Conservation (phyloP, 345 rosid genomes). For the Tarenaya hassleriana region DNA sequence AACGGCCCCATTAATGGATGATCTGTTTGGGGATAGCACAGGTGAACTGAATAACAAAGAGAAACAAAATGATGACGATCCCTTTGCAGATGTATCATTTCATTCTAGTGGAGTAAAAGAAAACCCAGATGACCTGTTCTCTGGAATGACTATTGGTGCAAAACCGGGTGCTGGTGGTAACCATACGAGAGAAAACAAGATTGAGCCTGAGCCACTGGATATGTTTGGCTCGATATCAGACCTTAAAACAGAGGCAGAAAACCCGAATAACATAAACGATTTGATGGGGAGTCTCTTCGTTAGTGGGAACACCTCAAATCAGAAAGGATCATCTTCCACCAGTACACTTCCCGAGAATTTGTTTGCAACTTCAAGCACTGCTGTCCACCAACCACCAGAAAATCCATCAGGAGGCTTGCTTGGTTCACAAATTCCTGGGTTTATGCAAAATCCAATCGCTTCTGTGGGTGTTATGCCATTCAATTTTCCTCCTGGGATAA, state of each 20-base stretch:
- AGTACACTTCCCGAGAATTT: conserved; percentile 36
- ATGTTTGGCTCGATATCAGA: conserved; percentile 48
- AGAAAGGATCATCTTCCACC: conserved; percentile 39
- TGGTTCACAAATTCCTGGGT: conserved; percentile 43
- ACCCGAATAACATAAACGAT: conserved; percentile 40
- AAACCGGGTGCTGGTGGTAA: conserved; percentile 38
- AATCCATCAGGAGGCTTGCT: conserved; percentile 44
- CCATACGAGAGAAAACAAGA: conserved; percentile 24
- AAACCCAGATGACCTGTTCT: conserved; percentile 56
- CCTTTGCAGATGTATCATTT: conserved; percentile 86
- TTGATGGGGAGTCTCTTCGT: conserved; percentile 67
- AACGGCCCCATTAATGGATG: conserved; percentile 51
- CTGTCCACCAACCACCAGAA: conserved; percentile 36
- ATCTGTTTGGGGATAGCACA: conserved; percentile 63
- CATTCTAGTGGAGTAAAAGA: conserved; percentile 43
- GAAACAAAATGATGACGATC: conserved; percentile 55
- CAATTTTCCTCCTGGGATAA: conserved; percentile 54
- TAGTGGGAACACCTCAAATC: conserved; percentile 38
- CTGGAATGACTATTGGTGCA: conserved; percentile 67
- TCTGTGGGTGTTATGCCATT: conserved; percentile 50
- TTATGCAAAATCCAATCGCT: conserved; percentile 41
- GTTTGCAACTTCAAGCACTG: conserved; percentile 36
- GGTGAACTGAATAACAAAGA: conserved; percentile 33
- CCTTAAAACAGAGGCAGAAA: conserved; percentile 36
- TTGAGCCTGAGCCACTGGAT: conserved; percentile 47